Base-by-base conservation (phyloP, 495 filamentous ascomycete genomes). In the Elasticomyces elasticus region DNA sequence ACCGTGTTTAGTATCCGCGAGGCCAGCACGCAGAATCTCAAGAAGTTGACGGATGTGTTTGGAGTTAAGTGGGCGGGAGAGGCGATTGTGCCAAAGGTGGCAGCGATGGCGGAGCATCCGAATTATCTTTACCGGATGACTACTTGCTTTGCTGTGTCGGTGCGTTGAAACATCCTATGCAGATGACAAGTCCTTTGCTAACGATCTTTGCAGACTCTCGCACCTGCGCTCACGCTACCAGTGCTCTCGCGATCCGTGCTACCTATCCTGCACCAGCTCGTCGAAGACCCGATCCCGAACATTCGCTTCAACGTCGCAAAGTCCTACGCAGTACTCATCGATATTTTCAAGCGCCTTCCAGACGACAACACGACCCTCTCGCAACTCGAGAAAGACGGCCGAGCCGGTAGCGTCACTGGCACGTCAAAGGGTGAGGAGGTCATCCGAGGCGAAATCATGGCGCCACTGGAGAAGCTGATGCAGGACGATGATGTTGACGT, bases 81-180 rank as follows among this genome's bases (percentile, higher is more conserved):
- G 60, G 89, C 90, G 40, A 98, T 98, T 62, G 94, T 98, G 61
- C 92, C 92, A 27, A 95, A 95, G 72, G 92, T 98, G 58, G 92
- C 95, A 81, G 85, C 83, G 13, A 95, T 98, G 94, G 92, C 92
- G 27, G 82, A 85, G 52, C 94, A 98, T 65, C 89, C 92, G 23
- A 98, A 98, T 70, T 98, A 98, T 66, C 82, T 98, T 38, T 98
- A 98, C 77, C 81, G 92, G 60, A 98, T 98, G 92, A 98, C 92
- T 12, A 98, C 92, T 26, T 96, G 90, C 71, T 96, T 97, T 65
- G 92, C 92, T 46, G 89, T 98, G 62, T 89, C 91, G 56, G 92
- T 98, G 80, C 74, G 87, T 77, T 37, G 2, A 28, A 10, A 7
- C 24, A 20, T 9, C 17, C 15, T 6, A 13, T 10, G 24, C 27